Evolutionary conservation across 495 filamentous ascomycete genomes (phyloP).

Genomic region (Trichoderma virens): DNA sequence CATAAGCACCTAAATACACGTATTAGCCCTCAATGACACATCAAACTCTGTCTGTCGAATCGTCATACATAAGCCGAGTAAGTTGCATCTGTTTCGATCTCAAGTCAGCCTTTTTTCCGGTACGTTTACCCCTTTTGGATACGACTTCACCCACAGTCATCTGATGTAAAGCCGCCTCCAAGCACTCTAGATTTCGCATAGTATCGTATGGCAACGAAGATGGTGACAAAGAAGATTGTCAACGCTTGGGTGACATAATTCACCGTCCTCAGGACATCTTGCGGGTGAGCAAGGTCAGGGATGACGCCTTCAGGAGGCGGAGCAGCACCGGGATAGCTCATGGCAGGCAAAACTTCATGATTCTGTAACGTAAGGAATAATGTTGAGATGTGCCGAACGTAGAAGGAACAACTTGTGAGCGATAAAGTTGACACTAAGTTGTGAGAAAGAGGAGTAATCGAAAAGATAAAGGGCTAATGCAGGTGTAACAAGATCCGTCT

Average conservation of each 20-base stretch:
- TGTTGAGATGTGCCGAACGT: neutral
- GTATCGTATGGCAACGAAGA: constrained; percentile 32
- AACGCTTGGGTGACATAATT: constrained; percentile 38
- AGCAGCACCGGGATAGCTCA: constrained; percentile 10
- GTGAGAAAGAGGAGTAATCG: neutral
- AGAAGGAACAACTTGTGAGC: neutral
- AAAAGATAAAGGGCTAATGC: neutral
- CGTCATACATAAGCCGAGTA: constrained; percentile 1
- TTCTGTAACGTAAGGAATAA: neutral
- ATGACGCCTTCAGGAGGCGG: constrained; percentile 13
- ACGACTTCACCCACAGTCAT: constrained; percentile 33
- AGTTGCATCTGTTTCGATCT: neutral
- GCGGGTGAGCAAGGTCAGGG: constrained; percentile 20
- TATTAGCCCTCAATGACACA: neutral
- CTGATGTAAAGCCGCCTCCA: constrained; percentile 24
- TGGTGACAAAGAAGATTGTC: constrained; percentile 35
- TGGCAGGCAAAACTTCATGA: neutral
- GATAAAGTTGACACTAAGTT: neutral
- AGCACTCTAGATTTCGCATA: constrained; percentile 31
- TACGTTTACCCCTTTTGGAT: neutral
- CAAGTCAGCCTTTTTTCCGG: constrained; percentile 14
- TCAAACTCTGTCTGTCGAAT: no score
- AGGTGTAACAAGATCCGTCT: neutral
- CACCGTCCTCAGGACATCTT: constrained; percentile 31
- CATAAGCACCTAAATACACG: constrained; percentile 3